A percentile compares a stretch with the other conserved stretches of the same genome.
These are phyloP conservation scores for Jackrogersella minutella DNA, from an alignment of 495 filamentous ascomycete genomes.

Conservation along the genomic window DNA sequence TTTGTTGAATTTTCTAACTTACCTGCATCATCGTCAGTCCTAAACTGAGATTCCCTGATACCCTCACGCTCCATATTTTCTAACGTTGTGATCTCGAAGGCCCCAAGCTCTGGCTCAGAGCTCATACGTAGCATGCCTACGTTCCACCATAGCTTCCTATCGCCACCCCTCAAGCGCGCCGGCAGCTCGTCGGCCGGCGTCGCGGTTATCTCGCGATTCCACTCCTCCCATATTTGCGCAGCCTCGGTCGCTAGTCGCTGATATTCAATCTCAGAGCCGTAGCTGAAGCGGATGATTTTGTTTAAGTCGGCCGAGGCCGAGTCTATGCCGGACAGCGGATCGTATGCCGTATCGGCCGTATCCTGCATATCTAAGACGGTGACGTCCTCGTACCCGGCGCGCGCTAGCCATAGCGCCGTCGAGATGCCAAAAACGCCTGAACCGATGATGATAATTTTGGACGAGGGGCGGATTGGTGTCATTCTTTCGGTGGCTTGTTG, in stretches of 20 bases:
- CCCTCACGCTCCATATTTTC: constrained; percentile 48
- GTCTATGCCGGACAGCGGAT: constrained; percentile 31
- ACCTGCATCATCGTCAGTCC: constrained; percentile 40
- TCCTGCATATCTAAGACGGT: constrained; percentile 55
- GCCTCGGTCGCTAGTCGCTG: constrained; percentile 55
- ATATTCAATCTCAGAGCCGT: constrained; percentile 52
- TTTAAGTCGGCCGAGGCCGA: constrained; percentile 49
- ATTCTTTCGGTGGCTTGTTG: not conserved
- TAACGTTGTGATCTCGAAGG: constrained; percentile 47
- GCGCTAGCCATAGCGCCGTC: constrained; percentile 51
- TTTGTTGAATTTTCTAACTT: constrained; percentile 8
- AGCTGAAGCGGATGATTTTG: constrained; percentile 55
- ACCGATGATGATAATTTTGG: constrained; percentile 54
- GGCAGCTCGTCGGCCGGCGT: constrained; percentile 41
- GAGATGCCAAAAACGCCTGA: constrained; percentile 57
- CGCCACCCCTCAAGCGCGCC: constrained; percentile 38
- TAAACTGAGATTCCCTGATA: constrained; percentile 46
- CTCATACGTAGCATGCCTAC: constrained; percentile 46
- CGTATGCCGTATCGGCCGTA: constrained; percentile 25
- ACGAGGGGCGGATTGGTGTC: constrained; percentile 13
- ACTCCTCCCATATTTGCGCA: constrained; percentile 48
- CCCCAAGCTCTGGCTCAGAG: constrained; percentile 31
- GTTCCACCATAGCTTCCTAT: constrained; percentile 49
- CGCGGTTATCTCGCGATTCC: constrained; percentile 50
- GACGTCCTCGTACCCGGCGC: constrained; percentile 51